Base-by-base conservation (phyloP, 2,329 filamentous ascomycete species). In the Alternaria alternata region DNA sequence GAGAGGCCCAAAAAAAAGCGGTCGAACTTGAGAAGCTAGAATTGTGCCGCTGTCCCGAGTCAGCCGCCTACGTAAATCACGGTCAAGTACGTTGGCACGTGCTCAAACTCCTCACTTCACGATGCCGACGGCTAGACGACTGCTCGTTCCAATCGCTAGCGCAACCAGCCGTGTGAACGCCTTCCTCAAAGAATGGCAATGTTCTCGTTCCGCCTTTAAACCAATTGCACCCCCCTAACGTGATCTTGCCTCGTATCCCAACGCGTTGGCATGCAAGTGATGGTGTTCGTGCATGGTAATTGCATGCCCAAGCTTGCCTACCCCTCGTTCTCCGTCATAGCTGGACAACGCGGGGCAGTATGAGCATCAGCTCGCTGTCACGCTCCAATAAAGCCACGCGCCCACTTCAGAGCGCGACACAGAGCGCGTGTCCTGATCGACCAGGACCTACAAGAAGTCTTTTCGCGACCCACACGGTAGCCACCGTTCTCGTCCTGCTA, bases 401-500 rank as follows among this genome's bases (percentile, higher is more conserved):
- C 38, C 42, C 51, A 18, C 52, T 30, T 26, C 51, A 48, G 51
- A 54, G 51, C 44, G 51, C 57, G 53, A 51, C 24, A 30, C 38
- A 44, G 38, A 30, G 51, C 39, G 38, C 53, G 57, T 39, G 20
- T 32, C 38, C 38, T 30, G 38, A 39, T 47, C 51, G 38, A 32
- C 24, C 30, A 59, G 38, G 41, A 55, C 54, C 48, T 42, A 49
- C 51, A 44, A 44, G 51, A 38, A 46, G 46, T 46, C 53, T 41
- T 56, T 42, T 51, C 57, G 64, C 64, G 57, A 62, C 70, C 67
- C 69, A 71, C 64, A 61, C 63, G 46, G 61, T 61, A 49, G 61
- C 74, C 63, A 69, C 71, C 60, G 59, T 74, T 51, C 68, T 74
- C 54, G 65, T 78, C 48, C 64, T 79, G 22, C 43, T 78, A 51